A percentile compares a stretch with the other conserved stretches of the same genome.
Evolutionary conservation across 495 filamentous ascomycete species (phyloP).

Genomic region (Cenococcum geophilum): DNA sequence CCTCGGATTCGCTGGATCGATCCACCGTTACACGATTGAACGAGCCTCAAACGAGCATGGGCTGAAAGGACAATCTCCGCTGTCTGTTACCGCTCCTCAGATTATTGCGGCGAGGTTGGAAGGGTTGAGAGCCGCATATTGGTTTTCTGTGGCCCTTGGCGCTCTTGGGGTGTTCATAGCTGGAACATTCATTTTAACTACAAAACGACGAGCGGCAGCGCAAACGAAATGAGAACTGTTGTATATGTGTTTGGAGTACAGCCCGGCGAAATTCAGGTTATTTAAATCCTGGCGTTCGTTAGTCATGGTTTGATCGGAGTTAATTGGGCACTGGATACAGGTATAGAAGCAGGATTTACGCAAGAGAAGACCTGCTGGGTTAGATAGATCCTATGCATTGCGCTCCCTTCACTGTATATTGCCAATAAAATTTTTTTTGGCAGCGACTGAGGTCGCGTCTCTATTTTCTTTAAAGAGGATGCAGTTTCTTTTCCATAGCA

Average conservation of each 20-base stretch:
- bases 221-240: background rate
- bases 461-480: no score
- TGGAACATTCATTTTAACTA: constrained; percentile 8
- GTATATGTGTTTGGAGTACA: background rate
- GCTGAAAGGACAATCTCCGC: constrained; percentile 3
- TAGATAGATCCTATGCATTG: no score
- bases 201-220: constrained; percentile 9
- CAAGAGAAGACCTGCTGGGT: no score
- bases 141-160: constrained; percentile 16
- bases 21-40: constrained; percentile 41
- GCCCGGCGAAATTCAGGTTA: no score
- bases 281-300: no score
- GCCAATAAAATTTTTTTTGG: no score
- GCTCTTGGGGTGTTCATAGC: constrained; percentile 23
- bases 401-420: no score
- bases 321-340: no score
- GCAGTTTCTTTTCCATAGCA: background rate
- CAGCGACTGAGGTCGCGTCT: no score
- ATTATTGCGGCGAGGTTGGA: constrained; percentile 9
- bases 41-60: constrained; percentile 11
- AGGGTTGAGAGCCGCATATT: constrained; percentile 19
- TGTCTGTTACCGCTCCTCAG: background rate
- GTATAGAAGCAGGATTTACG: no score
- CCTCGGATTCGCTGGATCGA: constrained; percentile 59
- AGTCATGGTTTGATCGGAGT: no score